These are phyloP conservation scores for Metrosideros polymorpha DNA, from an alignment of 441 rosid genomes.

Conservation along the genomic window DNA sequence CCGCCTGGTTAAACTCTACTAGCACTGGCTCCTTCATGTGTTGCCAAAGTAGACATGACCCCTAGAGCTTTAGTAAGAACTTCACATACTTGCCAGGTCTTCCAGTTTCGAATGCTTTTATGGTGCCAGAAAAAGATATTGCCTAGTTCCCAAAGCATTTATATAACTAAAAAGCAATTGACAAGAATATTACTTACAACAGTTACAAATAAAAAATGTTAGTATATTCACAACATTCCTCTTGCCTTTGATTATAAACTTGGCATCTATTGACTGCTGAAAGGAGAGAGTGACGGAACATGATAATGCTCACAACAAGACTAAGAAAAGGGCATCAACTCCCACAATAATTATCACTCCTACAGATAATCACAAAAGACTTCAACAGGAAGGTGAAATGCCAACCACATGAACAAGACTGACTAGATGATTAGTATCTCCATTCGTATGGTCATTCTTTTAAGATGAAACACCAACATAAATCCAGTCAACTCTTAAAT, in stretches of 20 bases:
- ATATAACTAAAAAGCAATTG: not conserved
- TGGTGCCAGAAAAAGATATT: not conserved
- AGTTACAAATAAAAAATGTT: not conserved
- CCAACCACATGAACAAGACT: not conserved
- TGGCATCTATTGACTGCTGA: not conserved
- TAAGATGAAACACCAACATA: not conserved
- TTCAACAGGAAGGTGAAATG: not conserved
- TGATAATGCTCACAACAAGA: not conserved
- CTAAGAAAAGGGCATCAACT: not conserved
- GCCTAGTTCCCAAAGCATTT: not conserved
- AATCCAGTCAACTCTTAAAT: not conserved
- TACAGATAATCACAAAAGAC: not conserved
- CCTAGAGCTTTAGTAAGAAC: not conserved
- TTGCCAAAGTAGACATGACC: not conserved
- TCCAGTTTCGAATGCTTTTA: not conserved
- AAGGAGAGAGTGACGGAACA: not conserved
- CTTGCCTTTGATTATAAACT: not conserved
- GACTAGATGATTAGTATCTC: not conserved
- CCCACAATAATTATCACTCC: not conserved
- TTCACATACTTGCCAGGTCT: not conserved
- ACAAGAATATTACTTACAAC: not conserved
- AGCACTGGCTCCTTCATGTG: not conserved
- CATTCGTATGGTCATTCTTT: not conserved
- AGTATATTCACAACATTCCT: not conserved
- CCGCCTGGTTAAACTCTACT: not conserved